Percentiles rank a stretch among this genome's conserved stretches.
Conservation (phyloP, 73 alveolate genomes). For the Strombidium stylifer region DNA sequence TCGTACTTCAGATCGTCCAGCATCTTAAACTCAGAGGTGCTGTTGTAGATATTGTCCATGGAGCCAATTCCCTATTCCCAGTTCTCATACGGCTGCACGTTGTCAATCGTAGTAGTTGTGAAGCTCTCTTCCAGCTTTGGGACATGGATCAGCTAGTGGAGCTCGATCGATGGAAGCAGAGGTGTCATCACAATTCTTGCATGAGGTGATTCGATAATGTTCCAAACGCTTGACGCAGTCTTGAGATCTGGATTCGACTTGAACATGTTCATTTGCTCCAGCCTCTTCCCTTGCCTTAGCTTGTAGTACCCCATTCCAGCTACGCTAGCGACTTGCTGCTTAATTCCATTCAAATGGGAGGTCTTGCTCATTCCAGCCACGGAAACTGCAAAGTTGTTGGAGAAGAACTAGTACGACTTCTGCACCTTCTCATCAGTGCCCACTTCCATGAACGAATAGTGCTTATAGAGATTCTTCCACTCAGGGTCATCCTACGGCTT, state of each 20-base stretch:
- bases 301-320: constrained; percentile 30
- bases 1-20: too few relatives aligned
- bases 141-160: constrained; percentile 30
- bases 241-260: constrained; percentile 45
- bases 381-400: constrained; percentile 20
- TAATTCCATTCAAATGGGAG: too few relatives aligned
- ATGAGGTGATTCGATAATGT: constrained; percentile 20
- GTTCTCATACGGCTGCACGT: constrained; percentile 1
- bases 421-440: constrained; percentile 2
- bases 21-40: too few relatives aligned
- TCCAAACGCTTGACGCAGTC: constrained; percentile 34
- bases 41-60: too few relatives aligned
- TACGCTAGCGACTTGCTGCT: too few relatives aligned
- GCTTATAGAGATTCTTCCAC: constrained; percentile 5
- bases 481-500: neutral
- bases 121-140: constrained; percentile 36
- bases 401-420: constrained; percentile 16
- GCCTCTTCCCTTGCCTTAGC: constrained; percentile 21
- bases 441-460: neutral
- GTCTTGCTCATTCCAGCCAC: too few relatives aligned
- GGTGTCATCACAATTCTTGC: too few relatives aligned
- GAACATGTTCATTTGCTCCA: constrained; percentile 30
- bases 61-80: too few relatives aligned
- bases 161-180: constrained; percentile 32
- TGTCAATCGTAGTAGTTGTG: neutral